Evolutionary conservation across 768 basidiomycete genomes (phyloP).

Genomic region (Daedaleopsis sinensis): DNA sequence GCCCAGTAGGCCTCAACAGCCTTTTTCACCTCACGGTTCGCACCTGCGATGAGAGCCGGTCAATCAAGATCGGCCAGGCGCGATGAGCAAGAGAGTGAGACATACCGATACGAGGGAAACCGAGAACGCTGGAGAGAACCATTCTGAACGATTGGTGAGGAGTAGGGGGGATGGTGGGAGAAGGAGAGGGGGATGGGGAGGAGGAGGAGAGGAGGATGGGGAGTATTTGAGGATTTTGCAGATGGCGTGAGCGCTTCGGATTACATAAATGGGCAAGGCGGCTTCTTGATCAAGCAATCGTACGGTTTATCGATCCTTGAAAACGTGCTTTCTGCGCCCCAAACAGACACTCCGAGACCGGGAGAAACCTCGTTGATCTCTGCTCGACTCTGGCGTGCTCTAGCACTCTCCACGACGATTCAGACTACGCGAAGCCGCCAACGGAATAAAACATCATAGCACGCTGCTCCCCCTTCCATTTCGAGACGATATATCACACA

Average conservation of each 20-base stretch:
- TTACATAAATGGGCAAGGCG: constrained; percentile 15
- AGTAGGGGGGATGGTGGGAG: constrained; percentile 22
- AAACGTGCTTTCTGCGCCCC: not conserved
- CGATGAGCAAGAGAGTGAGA: not conserved
- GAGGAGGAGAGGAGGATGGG: constrained; percentile 5
- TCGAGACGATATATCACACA: constrained; percentile 1
- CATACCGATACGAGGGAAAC: constrained; percentile 61
- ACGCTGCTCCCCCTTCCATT: not conserved
- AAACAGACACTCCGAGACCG: not conserved
- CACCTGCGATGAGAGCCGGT: constrained; percentile 51
- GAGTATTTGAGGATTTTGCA: constrained; percentile 19
- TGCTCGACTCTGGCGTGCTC: not conserved
- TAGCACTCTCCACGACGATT: not conserved
- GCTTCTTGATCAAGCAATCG: constrained; percentile 15
- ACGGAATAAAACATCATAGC: not conserved
- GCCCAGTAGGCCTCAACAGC: constrained; percentile 99
- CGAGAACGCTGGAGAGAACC: constrained; percentile 57
- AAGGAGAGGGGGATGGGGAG: constrained; percentile 23
- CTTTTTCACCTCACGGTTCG: constrained; percentile 95
- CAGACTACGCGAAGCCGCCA: not conserved
- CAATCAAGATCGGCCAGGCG: not conserved
- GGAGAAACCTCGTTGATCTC: not conserved
- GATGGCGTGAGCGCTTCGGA: constrained; percentile 13
- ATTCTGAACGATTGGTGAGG: constrained; percentile 28
- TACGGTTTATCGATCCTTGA: constrained; percentile 14